Evolutionary conservation across 495 filamentous ascomycete species (phyloP).

Genomic region (Aeminium ludgeri): DNA sequence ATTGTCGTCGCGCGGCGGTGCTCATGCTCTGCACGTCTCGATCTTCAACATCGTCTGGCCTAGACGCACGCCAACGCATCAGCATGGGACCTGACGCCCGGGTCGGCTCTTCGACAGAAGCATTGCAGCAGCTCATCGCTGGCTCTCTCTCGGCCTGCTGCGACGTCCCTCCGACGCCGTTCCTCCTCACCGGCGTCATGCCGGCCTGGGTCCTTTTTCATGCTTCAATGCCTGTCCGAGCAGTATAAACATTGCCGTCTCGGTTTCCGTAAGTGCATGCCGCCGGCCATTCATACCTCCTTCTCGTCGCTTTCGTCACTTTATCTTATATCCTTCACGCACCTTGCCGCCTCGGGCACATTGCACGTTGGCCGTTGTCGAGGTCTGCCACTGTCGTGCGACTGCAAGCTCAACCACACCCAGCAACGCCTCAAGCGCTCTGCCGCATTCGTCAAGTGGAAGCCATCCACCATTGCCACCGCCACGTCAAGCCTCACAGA

Average conservation of each 20-base stretch:
- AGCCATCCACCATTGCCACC: conserved; percentile 1
- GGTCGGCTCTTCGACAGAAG: conserved; percentile 4
- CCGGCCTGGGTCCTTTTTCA: conserved; percentile 10
- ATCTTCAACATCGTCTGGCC: conserved; percentile 42
- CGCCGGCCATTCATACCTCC: too few species aligned
- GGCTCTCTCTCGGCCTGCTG: neutral
- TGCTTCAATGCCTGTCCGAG: conserved; percentile 7
- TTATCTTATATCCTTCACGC: too few species aligned
- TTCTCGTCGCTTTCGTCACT: too few species aligned
- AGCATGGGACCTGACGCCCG: conserved; percentile 26
- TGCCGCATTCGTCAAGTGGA: conserved; percentile 8
- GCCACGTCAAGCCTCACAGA: conserved; percentile 1
- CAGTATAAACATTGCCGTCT: conserved; percentile 6
- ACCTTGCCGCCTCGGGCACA: too few species aligned
- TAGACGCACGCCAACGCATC: conserved; percentile 86
- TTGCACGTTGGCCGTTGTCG: neutral
- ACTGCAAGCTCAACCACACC: conserved; percentile 1
- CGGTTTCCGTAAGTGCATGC: conserved; percentile 1
- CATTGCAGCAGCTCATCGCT: conserved; percentile 1
- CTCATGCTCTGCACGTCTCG: conserved; percentile 25
- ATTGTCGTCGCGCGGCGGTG: conserved; percentile 4
- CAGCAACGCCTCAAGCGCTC: conserved; percentile 4
- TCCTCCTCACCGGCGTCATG: conserved; percentile 11
- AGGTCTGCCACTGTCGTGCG: conserved; percentile 10
- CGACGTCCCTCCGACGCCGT: neutral